Percentiles rank a stretch among this genome's conserved stretches.
These are phyloP conservation scores for Capsicum baccatum DNA, from an alignment of 257 asterid species.

Conservation along the genomic window DNA sequence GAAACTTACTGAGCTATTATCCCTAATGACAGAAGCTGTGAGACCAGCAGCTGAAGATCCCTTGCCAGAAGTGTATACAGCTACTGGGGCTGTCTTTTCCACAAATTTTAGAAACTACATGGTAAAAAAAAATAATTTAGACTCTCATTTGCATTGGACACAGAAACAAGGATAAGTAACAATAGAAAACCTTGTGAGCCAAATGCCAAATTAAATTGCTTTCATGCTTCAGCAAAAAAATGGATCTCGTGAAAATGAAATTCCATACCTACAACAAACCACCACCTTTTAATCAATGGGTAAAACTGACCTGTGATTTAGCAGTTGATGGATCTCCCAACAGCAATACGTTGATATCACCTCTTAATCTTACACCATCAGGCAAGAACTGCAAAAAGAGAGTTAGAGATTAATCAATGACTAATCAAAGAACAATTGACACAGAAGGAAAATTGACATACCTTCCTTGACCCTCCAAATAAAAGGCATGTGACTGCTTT, in stretches of 20 bases:
- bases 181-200: neutral
- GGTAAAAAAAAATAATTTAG: constrained; percentile 27
- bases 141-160: constrained; percentile 20
- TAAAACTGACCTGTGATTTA: constrained; percentile 82
- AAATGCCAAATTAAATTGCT: constrained; percentile 9
- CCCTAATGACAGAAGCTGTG: constrained; percentile 97
- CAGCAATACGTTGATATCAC: constrained; percentile 93
- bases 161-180: neutral
- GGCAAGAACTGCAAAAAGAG: constrained; percentile 69
- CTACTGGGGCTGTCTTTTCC: constrained; percentile 98
- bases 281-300: constrained; percentile 9
- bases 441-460: constrained; percentile 34
- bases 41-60: constrained; percentile 99
- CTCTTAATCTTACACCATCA: constrained; percentile 97
- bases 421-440: constrained; percentile 27
- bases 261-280: neutral
- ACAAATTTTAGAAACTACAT: constrained; percentile 96
- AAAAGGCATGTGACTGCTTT: constrained; percentile 96
- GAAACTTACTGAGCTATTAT: constrained; percentile 87
- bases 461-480: constrained; percentile 99
- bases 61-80: constrained; percentile 97
- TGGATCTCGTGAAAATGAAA: neutral
- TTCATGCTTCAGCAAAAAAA: neutral
- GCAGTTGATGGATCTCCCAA: constrained; percentile 99
- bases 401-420: constrained; percentile 19